Conservation (phyloP, 1,284 basidiomycete genomes). For the Cronartium ribicola region DNA sequence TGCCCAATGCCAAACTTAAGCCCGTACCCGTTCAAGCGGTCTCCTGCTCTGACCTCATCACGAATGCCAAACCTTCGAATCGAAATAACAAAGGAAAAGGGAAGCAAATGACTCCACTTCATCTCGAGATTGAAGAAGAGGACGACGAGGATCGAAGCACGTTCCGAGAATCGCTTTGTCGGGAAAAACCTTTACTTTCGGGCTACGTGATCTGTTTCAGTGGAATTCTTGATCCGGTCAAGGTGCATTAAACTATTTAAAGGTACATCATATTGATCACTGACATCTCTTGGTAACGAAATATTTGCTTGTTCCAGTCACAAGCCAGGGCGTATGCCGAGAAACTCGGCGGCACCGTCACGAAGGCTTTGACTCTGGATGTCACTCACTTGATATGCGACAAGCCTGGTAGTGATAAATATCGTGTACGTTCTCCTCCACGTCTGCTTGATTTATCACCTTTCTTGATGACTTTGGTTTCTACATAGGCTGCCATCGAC, state of each 20-base stretch:
- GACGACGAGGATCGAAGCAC: conserved; percentile 24
- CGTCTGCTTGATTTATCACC: background rate
- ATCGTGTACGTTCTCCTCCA: conserved; percentile 22
- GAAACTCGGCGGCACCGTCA: conserved; percentile 26
- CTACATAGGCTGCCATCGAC: conserved; percentile 26
- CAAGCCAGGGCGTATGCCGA: conserved; percentile 33
- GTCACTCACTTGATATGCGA: conserved; percentile 41
- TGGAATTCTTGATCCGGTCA: conserved; percentile 31
- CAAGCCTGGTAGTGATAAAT: conserved; percentile 31
- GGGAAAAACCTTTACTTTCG: conserved; percentile 23
- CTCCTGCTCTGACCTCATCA: background rate
- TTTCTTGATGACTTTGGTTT: conserved; percentile 1
- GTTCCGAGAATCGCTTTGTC: conserved; percentile 33
- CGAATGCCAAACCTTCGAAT: conserved; percentile 3
- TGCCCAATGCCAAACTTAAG: conserved; percentile 29
- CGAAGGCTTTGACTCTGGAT: conserved; percentile 29
- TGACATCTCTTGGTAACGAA: background rate
- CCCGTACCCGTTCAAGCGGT: conserved; percentile 6
- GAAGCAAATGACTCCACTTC: background rate
- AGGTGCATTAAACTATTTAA: background rate
- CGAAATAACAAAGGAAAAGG: conserved; percentile 20
- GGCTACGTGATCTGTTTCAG: conserved; percentile 35
- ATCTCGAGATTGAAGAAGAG: conserved; percentile 6
- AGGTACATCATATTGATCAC: background rate
- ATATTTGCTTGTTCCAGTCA: background rate